Conservation (phyloP, 805 yeast genomes). For the Nakazawaea siamensis region DNA sequence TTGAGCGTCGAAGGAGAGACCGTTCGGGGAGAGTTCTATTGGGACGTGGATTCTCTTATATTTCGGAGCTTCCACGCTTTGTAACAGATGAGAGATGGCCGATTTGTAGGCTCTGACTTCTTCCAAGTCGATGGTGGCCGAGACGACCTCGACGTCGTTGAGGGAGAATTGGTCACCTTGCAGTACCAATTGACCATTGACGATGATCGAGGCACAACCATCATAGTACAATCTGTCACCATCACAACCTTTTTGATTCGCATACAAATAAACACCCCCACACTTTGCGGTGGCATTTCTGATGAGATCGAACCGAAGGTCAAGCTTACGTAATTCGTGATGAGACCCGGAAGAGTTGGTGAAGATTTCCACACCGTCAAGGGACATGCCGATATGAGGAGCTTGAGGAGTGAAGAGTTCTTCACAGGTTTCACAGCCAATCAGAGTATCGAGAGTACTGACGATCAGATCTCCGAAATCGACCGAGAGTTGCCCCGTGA, state of each 20-base stretch:
- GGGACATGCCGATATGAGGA: conserved; percentile 85
- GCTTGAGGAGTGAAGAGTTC: conserved; percentile 94
- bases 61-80: conserved; percentile 35
- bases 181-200: conserved; percentile 86
- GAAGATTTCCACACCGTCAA: conserved; percentile 96
- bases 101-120: conserved; percentile 82
- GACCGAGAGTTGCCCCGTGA: conserved; percentile 62
- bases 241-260: conserved; percentile 97
- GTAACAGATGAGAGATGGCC: conserved; percentile 67
- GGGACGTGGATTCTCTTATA: conserved; percentile 55
- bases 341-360: conserved; percentile 98
- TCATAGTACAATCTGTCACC: conserved; percentile 96
- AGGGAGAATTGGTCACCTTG: conserved; percentile 90
- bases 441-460: conserved; percentile 73
- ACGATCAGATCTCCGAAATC: conserved; percentile 89
- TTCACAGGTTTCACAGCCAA: conserved; percentile 98
- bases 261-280: conserved; percentile 90
- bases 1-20: conserved; percentile 49
- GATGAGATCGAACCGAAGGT: conserved; percentile 77
- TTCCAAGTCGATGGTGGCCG: conserved; percentile 92
- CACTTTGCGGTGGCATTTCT: conserved; percentile 91
- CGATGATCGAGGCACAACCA: conserved; percentile 92
- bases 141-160: conserved; percentile 85
- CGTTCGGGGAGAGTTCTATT: conserved; percentile 56
- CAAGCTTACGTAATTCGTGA: conserved; percentile 86